phyloP scores from a whole-genome alignment of 257 asterid species.

The Solanum acaule region DNA sequence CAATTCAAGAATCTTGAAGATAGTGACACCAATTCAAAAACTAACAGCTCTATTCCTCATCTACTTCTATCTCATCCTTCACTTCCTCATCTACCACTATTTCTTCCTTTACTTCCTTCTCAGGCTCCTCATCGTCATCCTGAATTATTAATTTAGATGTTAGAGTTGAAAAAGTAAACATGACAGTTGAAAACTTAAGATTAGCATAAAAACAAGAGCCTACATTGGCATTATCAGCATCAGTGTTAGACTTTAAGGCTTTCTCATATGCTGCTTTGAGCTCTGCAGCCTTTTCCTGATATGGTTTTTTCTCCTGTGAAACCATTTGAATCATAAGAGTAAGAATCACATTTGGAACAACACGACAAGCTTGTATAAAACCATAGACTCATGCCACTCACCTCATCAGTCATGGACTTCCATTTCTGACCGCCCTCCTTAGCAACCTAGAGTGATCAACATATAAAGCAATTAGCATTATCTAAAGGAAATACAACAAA shows the following conservation, averaged over 20 bases:
- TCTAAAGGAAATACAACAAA: not conserved
- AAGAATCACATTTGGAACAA: not conserved
- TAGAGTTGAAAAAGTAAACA: not conserved
- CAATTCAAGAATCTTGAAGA: not conserved
- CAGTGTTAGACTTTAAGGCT: conserved; percentile 15
- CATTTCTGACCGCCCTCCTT: conserved; percentile 85
- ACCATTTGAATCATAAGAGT: not conserved
- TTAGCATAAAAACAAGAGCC: not conserved
- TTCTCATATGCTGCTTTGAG: conserved; percentile 59
- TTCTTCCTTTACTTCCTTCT: not conserved
- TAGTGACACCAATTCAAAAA: not conserved
- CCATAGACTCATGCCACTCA: not conserved
- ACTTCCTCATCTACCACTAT: conserved; percentile 3
- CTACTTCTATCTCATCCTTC: conserved; percentile 19
- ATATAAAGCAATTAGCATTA: not conserved
- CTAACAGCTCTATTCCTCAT: conserved; percentile 24
- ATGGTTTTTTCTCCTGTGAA: conserved; percentile 52
- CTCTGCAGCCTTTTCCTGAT: conserved; percentile 63
- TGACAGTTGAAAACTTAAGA: not conserved
- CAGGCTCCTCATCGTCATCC: conserved; percentile 19
- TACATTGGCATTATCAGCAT: conserved; percentile 28
- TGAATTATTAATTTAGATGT: not conserved
- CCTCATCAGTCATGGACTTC: conserved; percentile 71
- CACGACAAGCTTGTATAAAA: not conserved
- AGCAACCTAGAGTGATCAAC: conserved; percentile 39